These are phyloP conservation scores for Panicum virgatum DNA, from an alignment of 202 grass and related monocot genomes.

Conservation along the genomic window DNA sequence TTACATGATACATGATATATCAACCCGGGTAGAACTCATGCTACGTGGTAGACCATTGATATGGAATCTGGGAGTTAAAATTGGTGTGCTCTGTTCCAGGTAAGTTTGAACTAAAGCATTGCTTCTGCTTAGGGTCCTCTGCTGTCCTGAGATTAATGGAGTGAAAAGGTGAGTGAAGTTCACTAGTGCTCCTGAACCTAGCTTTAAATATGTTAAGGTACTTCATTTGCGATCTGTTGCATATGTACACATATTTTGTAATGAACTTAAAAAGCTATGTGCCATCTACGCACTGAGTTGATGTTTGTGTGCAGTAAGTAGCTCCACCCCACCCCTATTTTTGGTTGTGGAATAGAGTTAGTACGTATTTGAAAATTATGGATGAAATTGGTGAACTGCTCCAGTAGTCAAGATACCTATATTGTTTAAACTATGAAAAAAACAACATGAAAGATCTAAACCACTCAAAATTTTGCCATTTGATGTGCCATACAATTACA, in stretches of 20 bases:
- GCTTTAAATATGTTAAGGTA: background rate
- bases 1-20: background rate
- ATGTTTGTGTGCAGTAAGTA: slow-evolving; percentile 4
- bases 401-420: background rate
- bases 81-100: background rate
- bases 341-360: background rate
- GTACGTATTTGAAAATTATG: background rate
- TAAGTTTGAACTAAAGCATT: slow-evolving; percentile 10
- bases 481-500: background rate
- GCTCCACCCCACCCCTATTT: background rate
- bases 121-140: background rate
- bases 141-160: background rate
- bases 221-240: background rate
- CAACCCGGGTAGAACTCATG: background rate
- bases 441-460: slow-evolving; percentile 15
- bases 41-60: background rate
- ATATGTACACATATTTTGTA: background rate
- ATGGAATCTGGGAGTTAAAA: background rate
- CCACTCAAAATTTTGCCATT: background rate
- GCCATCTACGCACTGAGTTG: background rate
- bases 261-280: background rate
- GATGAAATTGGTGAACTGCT: background rate
- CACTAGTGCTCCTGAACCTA: background rate
- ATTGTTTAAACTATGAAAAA: background rate
- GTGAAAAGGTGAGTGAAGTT: slow-evolving; percentile 14